A percentile compares a stretch with the other conserved stretches of the same genome.
Conservation (phyloP, 2,329 filamentous ascomycete species). For the Aspergillus pseudotamarii region DNA sequence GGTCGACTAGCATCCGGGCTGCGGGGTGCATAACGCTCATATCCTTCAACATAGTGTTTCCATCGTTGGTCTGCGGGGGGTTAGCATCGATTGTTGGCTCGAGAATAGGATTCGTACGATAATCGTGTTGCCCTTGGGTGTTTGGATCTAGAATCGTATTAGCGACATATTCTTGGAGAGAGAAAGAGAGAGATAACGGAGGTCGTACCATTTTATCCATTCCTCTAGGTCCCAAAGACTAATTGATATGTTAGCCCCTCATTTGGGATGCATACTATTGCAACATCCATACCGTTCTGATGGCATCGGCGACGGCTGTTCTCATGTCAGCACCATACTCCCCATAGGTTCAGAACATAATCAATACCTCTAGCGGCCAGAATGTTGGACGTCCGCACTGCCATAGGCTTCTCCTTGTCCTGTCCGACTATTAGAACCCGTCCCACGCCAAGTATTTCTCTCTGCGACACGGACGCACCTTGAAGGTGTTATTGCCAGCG, state of each 20-base stretch:
- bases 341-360: conserved; percentile 4
- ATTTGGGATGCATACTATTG: conserved; percentile 23
- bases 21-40: conserved; percentile 99
- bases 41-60: conserved; percentile 98
- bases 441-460: conserved; percentile 30
- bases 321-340: conserved; percentile 29
- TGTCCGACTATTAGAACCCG: conserved; percentile 48
- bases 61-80: conserved; percentile 77
- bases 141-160: conserved; percentile 69
- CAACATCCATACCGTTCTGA: conserved; percentile 70
- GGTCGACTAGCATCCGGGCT: conserved; percentile 97
- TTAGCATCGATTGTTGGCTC: conserved; percentile 30
- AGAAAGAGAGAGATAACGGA: background rate
- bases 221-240: conserved; percentile 88
- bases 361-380: conserved; percentile 85
- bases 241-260: conserved; percentile 43
- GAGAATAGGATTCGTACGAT: conserved; percentile 58
- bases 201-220: conserved; percentile 89
- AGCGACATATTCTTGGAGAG: conserved; percentile 17
- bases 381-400: conserved; percentile 94
- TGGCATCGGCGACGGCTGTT: conserved; percentile 91
- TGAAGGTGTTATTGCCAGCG: conserved; percentile 68
- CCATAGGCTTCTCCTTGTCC: conserved; percentile 98
- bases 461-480: conserved; percentile 47
- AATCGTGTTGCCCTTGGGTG: conserved; percentile 92